Evolutionary conservation across 768 basidiomycete genomes (phyloP).

Genomic region (Rossbeevera mucosa): DNA sequence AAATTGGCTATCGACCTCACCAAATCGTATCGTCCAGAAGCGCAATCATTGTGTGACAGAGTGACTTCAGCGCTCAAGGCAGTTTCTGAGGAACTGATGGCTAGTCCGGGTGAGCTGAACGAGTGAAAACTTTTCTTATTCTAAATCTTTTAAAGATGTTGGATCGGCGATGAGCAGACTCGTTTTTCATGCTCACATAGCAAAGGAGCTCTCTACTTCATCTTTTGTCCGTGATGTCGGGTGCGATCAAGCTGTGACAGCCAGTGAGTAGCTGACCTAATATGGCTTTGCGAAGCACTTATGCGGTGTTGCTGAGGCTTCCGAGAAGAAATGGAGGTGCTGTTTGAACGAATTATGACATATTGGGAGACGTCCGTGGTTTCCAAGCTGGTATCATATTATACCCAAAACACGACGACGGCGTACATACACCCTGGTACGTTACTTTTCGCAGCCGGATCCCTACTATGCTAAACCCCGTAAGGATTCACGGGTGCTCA

Average conservation of each 20-base stretch:
- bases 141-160: conserved; percentile 13
- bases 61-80: conserved; percentile 41
- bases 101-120: conserved; percentile 34
- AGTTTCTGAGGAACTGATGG: conserved; percentile 28
- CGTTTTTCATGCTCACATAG: conserved; percentile 47
- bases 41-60: conserved; percentile 41
- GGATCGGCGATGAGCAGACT: conserved; percentile 28
- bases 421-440: conserved; percentile 10
- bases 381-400: conserved; percentile 20
- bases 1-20: conserved; percentile 40
- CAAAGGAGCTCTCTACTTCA: conserved; percentile 43
- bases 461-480: conserved; percentile 11
- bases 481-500: conserved; percentile 27
- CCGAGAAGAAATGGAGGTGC: conserved; percentile 1
- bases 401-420: conserved; percentile 8
- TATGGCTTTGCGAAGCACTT: conserved; percentile 2
- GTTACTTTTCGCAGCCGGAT: conserved; percentile 2
- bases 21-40: conserved; percentile 46
- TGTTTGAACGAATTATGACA: conserved; percentile 46
- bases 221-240: conserved; percentile 43
- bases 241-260: conserved; percentile 33
- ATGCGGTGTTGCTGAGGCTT: conserved; percentile 31
- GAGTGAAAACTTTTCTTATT: neutral
- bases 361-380: conserved; percentile 52
- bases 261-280: conserved; percentile 31